A percentile compares a stretch with the other conserved stretches of the same genome.
These are phyloP conservation scores for Verticillium zaregamsianum DNA, from an alignment of 2,329 filamentous ascomycete species.

Conservation along the genomic window DNA sequence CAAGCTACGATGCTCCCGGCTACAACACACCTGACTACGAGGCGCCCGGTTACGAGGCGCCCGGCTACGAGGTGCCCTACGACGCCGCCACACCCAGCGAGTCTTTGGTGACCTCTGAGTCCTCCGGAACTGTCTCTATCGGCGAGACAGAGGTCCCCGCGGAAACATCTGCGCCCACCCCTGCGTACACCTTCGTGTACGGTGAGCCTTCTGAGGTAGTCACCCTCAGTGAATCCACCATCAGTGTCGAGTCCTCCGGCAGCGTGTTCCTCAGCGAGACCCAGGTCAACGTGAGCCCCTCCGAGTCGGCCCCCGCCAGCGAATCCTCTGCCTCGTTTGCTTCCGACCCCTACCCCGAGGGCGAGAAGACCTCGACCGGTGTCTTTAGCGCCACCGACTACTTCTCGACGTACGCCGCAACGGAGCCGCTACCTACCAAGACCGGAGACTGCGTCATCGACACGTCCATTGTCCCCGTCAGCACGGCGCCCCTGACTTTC, in stretches of 20 bases:
- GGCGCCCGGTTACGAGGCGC: neutral
- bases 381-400: neutral
- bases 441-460: constrained; percentile 24
- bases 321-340: neutral
- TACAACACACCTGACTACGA: no score
- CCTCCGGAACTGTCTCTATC: neutral
- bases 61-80: neutral
- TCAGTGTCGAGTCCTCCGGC: neutral
- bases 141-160: neutral
- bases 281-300: neutral
- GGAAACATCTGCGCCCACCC: neutral
- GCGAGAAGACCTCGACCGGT: neutral
- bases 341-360: neutral
- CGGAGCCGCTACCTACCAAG: neutral
- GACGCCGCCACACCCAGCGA: neutral
- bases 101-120: neutral
- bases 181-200: neutral
- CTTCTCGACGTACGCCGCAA: constrained; percentile 9
- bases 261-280: neutral
- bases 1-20: neutral
- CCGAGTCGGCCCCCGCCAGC: neutral
- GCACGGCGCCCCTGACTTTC: constrained; percentile 18
- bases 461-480: constrained; percentile 25
- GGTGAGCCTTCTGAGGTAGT: neutral
- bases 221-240: neutral